phyloP scores from a whole-genome alignment of 208 protist genomes.

The Angomonas deanei region DNA sequence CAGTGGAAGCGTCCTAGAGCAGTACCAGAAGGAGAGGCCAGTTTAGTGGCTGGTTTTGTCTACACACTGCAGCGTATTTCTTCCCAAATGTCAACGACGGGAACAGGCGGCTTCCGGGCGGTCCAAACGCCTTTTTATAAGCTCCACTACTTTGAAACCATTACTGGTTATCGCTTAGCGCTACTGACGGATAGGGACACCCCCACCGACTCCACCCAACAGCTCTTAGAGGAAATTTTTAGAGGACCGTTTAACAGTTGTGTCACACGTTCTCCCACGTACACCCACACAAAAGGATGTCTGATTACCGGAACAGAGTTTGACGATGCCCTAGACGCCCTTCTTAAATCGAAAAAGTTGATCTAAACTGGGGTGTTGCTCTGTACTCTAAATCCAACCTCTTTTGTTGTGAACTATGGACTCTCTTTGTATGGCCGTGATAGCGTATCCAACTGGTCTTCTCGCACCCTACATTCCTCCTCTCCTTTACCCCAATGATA shows the following conservation, averaged over 20 bases:
- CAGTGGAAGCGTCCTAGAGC: conserved; percentile 77
- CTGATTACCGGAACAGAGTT: conserved; percentile 56
- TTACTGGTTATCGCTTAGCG: conserved; percentile 79
- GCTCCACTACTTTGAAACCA: conserved; percentile 82
- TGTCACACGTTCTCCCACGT: conserved; percentile 62
- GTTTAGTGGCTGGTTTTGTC: conserved; percentile 79
- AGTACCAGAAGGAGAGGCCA: conserved; percentile 66
- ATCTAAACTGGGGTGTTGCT: conserved; percentile 9
- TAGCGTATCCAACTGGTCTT: too few species aligned
- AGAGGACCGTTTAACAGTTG: conserved; percentile 43
- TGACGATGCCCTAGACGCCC: conserved; percentile 48
- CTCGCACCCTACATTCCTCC: too few species aligned
- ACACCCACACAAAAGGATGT: conserved; percentile 56
- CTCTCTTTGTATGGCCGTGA: neutral
- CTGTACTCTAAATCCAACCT: neutral
- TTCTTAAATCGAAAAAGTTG: conserved; percentile 46
- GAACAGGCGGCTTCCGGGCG: conserved; percentile 45
- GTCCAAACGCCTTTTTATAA: conserved; percentile 84
- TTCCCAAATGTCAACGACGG: conserved; percentile 64
- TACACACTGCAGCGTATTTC: conserved; percentile 87
- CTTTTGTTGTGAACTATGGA: neutral
- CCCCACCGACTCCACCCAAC: conserved; percentile 42
- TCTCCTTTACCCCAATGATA: too few species aligned
- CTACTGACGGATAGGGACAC: conserved; percentile 64
- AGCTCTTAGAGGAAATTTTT: conserved; percentile 52